phyloP scores from a whole-genome alignment of 495 filamentous ascomycete genomes.

The Penicillium bialowiezense region DNA sequence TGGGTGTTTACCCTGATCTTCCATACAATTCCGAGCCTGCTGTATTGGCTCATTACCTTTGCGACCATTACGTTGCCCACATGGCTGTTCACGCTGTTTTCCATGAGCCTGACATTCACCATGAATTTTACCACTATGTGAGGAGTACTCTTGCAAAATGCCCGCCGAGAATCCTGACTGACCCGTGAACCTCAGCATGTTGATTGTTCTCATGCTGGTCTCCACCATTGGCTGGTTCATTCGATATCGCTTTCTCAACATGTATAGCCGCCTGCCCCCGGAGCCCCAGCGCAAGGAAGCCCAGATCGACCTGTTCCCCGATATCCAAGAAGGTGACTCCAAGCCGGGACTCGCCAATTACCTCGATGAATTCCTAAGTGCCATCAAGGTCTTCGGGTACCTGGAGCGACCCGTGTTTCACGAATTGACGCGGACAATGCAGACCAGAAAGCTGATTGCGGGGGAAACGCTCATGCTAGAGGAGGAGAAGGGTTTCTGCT shows the following conservation, averaged over 20 bases:
- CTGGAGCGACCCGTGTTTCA: constrained; percentile 95
- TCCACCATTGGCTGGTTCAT: constrained; percentile 90
- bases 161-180: not conserved
- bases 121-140: constrained; percentile 98
- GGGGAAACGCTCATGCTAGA: constrained; percentile 93
- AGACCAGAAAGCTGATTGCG: constrained; percentile 91
- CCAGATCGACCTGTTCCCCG: constrained; percentile 90
- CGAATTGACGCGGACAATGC: constrained; percentile 95
- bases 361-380: constrained; percentile 94
- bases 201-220: constrained; percentile 72
- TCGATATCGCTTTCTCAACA: constrained; percentile 88
- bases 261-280: constrained; percentile 89
- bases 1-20: constrained; percentile 44
- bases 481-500: constrained; percentile 96
- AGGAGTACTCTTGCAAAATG: constrained; percentile 16
- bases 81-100: constrained; percentile 88
- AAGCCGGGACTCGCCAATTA: constrained; percentile 93
- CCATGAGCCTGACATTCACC: constrained; percentile 92
- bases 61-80: constrained; percentile 85
- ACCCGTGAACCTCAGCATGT: constrained; percentile 50
- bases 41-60: constrained; percentile 84
- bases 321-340: constrained; percentile 81
- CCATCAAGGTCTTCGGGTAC: constrained; percentile 99
- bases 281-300: constrained; percentile 96
- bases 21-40: constrained; percentile 61